phyloP scores from a whole-genome alignment of 208 protist genomes.

The Leishmania braziliensis region DNA sequence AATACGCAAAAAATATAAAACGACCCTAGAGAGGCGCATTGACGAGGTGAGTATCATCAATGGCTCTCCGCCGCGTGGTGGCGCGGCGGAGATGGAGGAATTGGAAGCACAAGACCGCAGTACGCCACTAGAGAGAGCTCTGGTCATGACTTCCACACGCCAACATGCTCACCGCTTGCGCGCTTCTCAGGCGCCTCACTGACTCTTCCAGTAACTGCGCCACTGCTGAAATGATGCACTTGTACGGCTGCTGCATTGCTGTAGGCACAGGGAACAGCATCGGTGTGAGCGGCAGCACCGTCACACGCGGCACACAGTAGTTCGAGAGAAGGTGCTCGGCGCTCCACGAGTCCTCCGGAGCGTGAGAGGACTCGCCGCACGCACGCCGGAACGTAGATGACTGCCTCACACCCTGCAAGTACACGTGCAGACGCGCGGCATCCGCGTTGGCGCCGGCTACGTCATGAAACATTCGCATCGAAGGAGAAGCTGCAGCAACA shows the following conservation, averaged over 20 bases:
- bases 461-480: neutral
- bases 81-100: neutral
- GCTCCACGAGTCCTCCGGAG: neutral
- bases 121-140: neutral
- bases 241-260: conserved; percentile 38
- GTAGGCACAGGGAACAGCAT: conserved; percentile 33
- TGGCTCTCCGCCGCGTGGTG: too few relatives aligned
- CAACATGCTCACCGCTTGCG: neutral
- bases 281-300: conserved; percentile 46
- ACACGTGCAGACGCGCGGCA: neutral
- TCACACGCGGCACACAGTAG: conserved; percentile 34
- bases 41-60: too few relatives aligned
- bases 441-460: neutral
- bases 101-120: neutral
- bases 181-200: conserved; percentile 6
- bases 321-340: neutral
- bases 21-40: neutral
- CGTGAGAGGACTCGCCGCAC: neutral
- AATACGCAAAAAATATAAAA: too few relatives aligned
- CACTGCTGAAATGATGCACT: conserved; percentile 25
- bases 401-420: conserved; percentile 3
- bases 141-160: neutral
- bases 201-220: conserved; percentile 20
- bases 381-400: neutral
- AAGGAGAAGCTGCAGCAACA: neutral